Percentiles rank a stretch among this genome's conserved stretches.
phyloP scores from a whole-genome alignment of 345 rosid species.

The Salix suchowensis region DNA sequence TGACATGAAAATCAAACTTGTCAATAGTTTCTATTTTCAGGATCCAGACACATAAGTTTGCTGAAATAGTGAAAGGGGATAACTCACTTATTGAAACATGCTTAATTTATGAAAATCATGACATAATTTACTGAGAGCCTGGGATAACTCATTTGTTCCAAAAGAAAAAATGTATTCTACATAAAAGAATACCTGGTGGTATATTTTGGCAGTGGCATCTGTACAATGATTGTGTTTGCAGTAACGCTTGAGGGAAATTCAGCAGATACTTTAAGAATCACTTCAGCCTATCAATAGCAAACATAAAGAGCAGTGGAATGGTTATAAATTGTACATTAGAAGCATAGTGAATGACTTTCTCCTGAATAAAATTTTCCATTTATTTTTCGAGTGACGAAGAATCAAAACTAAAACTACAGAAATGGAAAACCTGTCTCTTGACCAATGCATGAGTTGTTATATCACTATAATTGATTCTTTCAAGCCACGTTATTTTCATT shows the following conservation, averaged over 20 bases:
- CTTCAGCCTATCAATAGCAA: slow-evolving; percentile 71
- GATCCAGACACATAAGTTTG: neutral
- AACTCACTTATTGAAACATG: neutral
- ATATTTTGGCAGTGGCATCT: slow-evolving; percentile 93
- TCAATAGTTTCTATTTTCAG: neutral
- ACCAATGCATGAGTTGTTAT: neutral
- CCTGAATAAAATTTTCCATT: too few relatives aligned
- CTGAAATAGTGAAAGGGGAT: neutral
- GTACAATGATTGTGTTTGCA: slow-evolving; percentile 73
- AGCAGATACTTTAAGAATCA: slow-evolving; percentile 72
- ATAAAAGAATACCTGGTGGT: slow-evolving; percentile 58
- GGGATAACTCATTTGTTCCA: neutral
- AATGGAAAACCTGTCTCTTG: neutral
- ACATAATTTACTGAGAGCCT: neutral
- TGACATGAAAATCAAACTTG: neutral
- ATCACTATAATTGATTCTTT: neutral
- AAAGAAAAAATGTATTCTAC: neutral
- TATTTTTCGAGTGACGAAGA: too few relatives aligned
- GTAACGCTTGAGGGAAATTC: slow-evolving; percentile 77
- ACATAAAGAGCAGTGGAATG: neutral
- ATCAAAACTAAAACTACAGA: neutral
- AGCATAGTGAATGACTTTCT: too few relatives aligned
- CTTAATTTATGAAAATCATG: neutral
- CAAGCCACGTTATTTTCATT: neutral
- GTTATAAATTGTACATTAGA: neutral